Evolutionary conservation across 345 rosid species (phyloP), one percentile per base, ranked within the genome.

Genomic region (Brassica incana): DNA sequence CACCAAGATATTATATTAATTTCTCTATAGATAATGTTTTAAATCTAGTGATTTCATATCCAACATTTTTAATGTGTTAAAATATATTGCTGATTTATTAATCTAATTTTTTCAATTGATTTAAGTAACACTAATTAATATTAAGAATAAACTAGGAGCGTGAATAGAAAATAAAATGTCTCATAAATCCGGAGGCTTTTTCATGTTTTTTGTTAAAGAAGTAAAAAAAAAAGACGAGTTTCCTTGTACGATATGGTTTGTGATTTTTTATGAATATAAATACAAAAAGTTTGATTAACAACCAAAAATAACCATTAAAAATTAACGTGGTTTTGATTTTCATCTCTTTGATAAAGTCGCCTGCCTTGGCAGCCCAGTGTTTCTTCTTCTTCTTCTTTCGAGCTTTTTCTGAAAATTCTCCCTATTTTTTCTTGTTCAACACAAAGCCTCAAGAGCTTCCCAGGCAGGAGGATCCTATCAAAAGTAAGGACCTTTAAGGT

Each of bases 261-360:
- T 79, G 65, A 61, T 16, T 67, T 16, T 66, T 54, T 54, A 48
- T 62, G 78, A 74, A 79, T 79, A 74, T 67, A 79, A 59, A 74
- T 25, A 80, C 59, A 68, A 62, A 73, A 68, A 69, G 71, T 74
- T 80, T 80, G 83, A 80, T 80, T 74, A 80, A 80, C 83, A 74
- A 80, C 83, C 75, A 74, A 80, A 80, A 69, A 11, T 23, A 80
- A 52, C 50, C 11, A 67, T 50, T 50, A 35, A 69, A 74, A 6
- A 50, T 50, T 52, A 69, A 69, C 16, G 10, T 63, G 62, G 48
- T 70, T 36, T 69, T 74, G 50, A 52, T 79, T 20, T 62, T 67
- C 33, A 56, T 78, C 50, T 60, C 50, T 50, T 50, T 69, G 82
- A 79, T 74, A 74, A 80, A 80, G 83, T 80, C 78, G 56, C 70